Evolutionary conservation across 306 rosid genomes (phyloP), one percentile per base, ranked within the genome.

Genomic region (Oemleria cerasiformis): DNA sequence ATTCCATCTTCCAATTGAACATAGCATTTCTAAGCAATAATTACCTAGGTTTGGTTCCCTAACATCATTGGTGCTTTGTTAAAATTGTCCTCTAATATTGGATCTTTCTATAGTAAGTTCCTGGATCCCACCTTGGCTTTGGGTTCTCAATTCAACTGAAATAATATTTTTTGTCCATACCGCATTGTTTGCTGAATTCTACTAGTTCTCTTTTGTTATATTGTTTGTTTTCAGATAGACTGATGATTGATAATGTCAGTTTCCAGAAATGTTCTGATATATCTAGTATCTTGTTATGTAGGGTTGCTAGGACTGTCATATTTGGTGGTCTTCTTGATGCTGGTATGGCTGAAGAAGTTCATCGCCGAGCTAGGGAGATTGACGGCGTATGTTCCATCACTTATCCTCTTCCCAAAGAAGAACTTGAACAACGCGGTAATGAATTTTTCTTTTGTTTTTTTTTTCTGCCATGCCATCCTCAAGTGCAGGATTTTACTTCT

Each of bases 301-400:
- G 97, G 90, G 91, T 91, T 86, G 97, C 97, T 47, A 91, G 96
- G 80, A 91, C 96, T 65, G 90, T 94, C 65, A 78, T 91, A 74
- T 80, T 91, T 64, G 97, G 97, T 49, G 90, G 96, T 77, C 97
- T 91, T 61, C 51, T 82, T 49, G 79, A 85, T 82, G 85, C 88
- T 40, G 84, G 77, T 57, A 87, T 94, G 86, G 96, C 96, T 8
- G 96, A 86, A 79, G 86, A 76, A 67, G 89, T 89, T 82, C 96
- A 91, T 60, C 8, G 77, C 71, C 78, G 49, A 79, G 97, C 92
- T 69, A 83, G 77, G 79, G 87, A 89, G 77, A 69, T 84, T 73
- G 97, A 91, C 47, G 77, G 79, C 39, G 88, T 89, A 73, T 89
- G 92, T 78, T 88, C 91, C 57, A 73, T 89, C 56, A 87, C 85